These are phyloP conservation scores for Glomus cerebriforme DNA, from an alignment of 192 early-diverging fungal species.

Conservation along the genomic window DNA sequence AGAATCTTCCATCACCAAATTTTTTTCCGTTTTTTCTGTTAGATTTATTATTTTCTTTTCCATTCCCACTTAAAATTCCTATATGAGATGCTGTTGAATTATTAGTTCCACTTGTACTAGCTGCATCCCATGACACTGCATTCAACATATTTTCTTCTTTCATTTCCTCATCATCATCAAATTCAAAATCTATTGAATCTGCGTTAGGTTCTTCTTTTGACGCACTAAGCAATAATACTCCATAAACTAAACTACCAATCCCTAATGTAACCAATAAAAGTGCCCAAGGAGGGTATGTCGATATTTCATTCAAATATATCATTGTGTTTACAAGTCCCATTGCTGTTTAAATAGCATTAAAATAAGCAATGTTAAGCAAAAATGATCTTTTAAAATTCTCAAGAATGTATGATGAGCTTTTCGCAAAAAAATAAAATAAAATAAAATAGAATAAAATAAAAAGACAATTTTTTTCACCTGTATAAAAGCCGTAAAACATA, in stretches of 20 bases:
- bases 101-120: neutral
- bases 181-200: neutral
- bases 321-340: slow-evolving; percentile 61
- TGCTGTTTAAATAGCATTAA: slow-evolving; percentile 30
- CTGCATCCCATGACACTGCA: neutral
- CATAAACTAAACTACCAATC: slow-evolving; percentile 55
- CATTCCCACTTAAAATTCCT: neutral
- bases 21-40: neutral
- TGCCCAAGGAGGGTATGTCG: slow-evolving; percentile 51
- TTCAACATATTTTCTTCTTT: neutral
- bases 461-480: no score
- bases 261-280: slow-evolving; percentile 52
- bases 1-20: slow-evolving; percentile 3
- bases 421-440: no score
- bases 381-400: neutral
- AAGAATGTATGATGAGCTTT: no score
- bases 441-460: no score
- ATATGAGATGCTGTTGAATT: neutral
- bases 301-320: slow-evolving; percentile 58
- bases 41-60: neutral
- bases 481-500: slow-evolving; percentile 60
- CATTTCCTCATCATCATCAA: neutral
- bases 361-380: neutral
- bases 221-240: slow-evolving; percentile 52
- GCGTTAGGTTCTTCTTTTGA: slow-evolving; percentile 37